Evolutionary conservation across 768 basidiomycete species (phyloP).

Genomic region (Lentinula sp.): DNA sequence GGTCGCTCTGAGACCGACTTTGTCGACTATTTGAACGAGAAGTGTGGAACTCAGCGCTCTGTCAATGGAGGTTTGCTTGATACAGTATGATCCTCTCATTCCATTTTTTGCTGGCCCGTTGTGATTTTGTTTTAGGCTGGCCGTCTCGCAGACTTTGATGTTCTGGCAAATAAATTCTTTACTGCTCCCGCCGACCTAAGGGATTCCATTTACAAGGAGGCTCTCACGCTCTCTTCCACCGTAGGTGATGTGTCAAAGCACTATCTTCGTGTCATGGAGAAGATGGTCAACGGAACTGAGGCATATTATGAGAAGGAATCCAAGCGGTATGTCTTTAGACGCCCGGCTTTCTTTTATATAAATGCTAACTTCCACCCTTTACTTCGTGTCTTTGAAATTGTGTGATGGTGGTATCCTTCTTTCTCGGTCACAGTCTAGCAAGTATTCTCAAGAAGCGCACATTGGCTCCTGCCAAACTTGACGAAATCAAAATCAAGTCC

Average conservation of each 20-base stretch:
- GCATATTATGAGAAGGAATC: conserved; percentile 83
- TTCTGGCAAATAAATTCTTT: conserved; percentile 72
- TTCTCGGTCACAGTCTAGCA: conserved; percentile 43
- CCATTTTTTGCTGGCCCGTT: neutral
- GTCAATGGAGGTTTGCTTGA: conserved; percentile 78
- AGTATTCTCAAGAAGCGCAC: conserved; percentile 74
- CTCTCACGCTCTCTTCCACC: conserved; percentile 42
- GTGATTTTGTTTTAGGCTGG: conserved; percentile 55
- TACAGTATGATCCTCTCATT: conserved; percentile 28
- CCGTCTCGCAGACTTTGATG: conserved; percentile 70
- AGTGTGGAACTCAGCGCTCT: conserved; percentile 81
- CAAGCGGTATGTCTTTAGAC: conserved; percentile 50
- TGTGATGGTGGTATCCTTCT: conserved; percentile 9
- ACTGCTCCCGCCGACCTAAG: conserved; percentile 50
- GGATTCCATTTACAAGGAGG: conserved; percentile 60
- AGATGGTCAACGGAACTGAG: conserved; percentile 64
- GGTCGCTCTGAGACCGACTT: conserved; percentile 73
- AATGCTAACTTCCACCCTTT: conserved; percentile 2
- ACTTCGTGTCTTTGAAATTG: conserved; percentile 7
- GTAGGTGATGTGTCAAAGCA: conserved; percentile 56
- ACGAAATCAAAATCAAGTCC: conserved; percentile 89
- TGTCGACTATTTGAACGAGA: conserved; percentile 74
- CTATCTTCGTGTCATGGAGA: conserved; percentile 90
- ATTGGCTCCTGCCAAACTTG: conserved; percentile 74
- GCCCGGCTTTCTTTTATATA: conserved; percentile 12